A percentile compares a stretch with the other conserved stretches of the same genome.
phyloP scores from a whole-genome alignment of 2,329 filamentous ascomycete species.

The Colletotrichum sp. region DNA sequence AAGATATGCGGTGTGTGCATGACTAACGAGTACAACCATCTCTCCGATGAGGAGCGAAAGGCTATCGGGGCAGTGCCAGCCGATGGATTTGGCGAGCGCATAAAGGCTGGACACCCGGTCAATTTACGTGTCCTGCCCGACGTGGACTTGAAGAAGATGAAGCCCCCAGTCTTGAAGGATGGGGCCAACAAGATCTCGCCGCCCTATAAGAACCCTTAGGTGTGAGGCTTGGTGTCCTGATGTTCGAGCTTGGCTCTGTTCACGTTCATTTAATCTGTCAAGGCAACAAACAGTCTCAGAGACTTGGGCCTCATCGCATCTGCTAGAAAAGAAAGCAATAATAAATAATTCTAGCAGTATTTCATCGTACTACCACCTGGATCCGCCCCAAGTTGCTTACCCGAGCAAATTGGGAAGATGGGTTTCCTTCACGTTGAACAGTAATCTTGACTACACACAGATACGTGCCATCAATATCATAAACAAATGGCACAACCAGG shows the following conservation, averaged over 20 bases:
- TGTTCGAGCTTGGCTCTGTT: not conserved
- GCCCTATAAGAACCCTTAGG: conserved; percentile 45
- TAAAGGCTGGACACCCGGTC: conserved; percentile 30
- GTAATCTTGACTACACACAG: not conserved
- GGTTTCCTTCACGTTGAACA: not conserved
- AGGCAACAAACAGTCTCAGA: accelerated
- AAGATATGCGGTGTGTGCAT: conserved; percentile 50
- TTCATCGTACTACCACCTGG: not conserved
- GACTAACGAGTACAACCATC: conserved; percentile 31
- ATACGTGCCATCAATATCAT: not conserved
- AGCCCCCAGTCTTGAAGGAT: conserved; percentile 24
- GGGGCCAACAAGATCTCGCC: conserved; percentile 32
- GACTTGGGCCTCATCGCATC: not conserved
- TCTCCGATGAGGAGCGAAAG: conserved; percentile 40
- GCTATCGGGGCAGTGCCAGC: conserved; percentile 24
- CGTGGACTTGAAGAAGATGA: conserved; percentile 36
- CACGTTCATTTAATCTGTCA: not conserved
- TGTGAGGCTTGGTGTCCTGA: not conserved
- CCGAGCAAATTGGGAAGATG: not conserved
- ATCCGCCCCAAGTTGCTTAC: not conserved
- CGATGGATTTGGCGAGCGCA: not conserved
- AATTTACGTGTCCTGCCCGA: conserved; percentile 44
- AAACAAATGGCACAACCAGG: not conserved
- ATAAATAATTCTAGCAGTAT: not conserved
- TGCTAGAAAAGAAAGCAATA: not conserved